A percentile compares a stretch with the other conserved stretches of the same genome.
phyloP scores from a whole-genome alignment of 306 rosid species.

The Quercus ilex region DNA sequence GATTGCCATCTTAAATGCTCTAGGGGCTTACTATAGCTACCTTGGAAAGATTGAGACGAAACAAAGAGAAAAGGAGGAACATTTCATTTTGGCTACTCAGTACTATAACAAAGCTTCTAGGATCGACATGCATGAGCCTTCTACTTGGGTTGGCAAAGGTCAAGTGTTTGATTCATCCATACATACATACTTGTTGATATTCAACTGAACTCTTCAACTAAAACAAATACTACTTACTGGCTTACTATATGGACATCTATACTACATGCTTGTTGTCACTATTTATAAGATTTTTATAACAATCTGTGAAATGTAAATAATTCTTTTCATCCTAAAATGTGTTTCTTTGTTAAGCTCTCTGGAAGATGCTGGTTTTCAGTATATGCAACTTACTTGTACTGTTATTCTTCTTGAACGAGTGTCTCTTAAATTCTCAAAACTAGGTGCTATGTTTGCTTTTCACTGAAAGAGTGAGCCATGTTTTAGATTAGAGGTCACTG shows the following conservation, averaged over 20 bases:
- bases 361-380: conserved; percentile 2
- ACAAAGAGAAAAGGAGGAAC: conserved; percentile 96
- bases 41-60: conserved; percentile 97
- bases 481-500: neutral
- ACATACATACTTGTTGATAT: no score
- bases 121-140: conserved; percentile 94
- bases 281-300: neutral
- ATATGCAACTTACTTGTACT: neutral
- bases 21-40: conserved; percentile 95
- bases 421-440: conserved; percentile 8
- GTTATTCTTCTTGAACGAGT: conserved; percentile 7
- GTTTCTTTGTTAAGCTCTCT: conserved; percentile 1
- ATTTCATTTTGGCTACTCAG: conserved; percentile 93
- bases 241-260: no score
- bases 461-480: conserved; percentile 20
- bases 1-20: conserved; percentile 93
- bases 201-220: no score
- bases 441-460: neutral
- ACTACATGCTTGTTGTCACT: no score
- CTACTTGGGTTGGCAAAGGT: conserved; percentile 99
- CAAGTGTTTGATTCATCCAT: neutral
- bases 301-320: neutral
- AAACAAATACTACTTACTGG: no score
- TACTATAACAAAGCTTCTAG: conserved; percentile 96
- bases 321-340: neutral